Conservation (phyloP, 208 protist species). For the Leishmania amazonensis region DNA sequence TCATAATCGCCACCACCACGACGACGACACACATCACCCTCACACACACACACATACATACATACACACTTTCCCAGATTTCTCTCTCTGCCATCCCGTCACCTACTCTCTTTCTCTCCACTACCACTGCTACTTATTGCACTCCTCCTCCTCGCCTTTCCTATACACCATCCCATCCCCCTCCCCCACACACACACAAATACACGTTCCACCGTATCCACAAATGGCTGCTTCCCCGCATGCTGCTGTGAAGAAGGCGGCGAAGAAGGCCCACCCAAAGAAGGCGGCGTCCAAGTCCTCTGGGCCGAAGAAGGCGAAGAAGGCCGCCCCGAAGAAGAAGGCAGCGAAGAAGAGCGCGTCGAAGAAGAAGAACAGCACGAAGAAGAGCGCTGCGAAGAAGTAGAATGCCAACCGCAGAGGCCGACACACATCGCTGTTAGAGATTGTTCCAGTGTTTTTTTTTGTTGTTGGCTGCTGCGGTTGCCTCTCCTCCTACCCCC, state of each 20-base stretch:
- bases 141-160: neutral
- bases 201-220: neutral
- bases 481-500: constrained; percentile 4
- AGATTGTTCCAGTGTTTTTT: neutral
- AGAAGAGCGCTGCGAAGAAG: constrained; percentile 8
- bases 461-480: neutral
- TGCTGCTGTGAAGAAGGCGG: constrained; percentile 29
- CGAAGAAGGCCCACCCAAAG: constrained; percentile 30
- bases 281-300: constrained; percentile 25
- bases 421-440: neutral
- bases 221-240: constrained; percentile 17
- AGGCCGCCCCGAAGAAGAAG: constrained; percentile 35
- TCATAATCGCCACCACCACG: neutral
- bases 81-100: neutral
- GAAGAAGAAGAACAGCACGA: neutral
- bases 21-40: neutral
- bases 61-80: neutral
- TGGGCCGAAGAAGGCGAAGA: constrained; percentile 28
- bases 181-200: neutral
- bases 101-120: neutral
- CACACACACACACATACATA: neutral
- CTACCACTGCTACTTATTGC: neutral
- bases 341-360: constrained; percentile 26
- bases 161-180: neutral
- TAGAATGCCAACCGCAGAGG: constrained; percentile 11